A percentile compares a stretch with the other conserved stretches of the same genome.
phyloP scores from a whole-genome alignment of 805 yeast species.

The Pichia heedii region DNA sequence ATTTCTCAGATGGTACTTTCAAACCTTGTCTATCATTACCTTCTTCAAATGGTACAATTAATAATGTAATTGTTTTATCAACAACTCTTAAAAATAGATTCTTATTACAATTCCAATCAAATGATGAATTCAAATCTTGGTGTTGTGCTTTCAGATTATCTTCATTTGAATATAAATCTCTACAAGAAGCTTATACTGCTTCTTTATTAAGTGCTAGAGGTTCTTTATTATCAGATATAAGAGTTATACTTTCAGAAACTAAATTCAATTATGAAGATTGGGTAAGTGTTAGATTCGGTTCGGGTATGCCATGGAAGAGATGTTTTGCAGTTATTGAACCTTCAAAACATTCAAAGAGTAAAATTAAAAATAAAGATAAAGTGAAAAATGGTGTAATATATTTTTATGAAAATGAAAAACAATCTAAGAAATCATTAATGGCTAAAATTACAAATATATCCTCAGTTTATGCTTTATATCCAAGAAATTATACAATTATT shows the following conservation, averaged over 20 bases:
- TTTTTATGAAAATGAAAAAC: slow-evolving; percentile 79
- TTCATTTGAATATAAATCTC: slow-evolving; percentile 66
- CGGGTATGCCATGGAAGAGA: slow-evolving; percentile 97
- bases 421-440: slow-evolving; percentile 62
- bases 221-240: slow-evolving; percentile 74
- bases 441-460: slow-evolving; percentile 66
- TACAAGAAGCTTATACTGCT: slow-evolving; percentile 96
- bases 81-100: slow-evolving; percentile 88
- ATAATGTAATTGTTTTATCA: slow-evolving; percentile 77
- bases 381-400: slow-evolving; percentile 59
- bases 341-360: slow-evolving; percentile 39
- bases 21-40: slow-evolving; percentile 63
- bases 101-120: slow-evolving; percentile 66
- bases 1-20: slow-evolving; percentile 83
- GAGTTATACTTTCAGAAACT: slow-evolving; percentile 66
- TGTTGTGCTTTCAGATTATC: slow-evolving; percentile 74
- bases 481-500: slow-evolving; percentile 70
- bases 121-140: slow-evolving; percentile 65
- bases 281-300: slow-evolving; percentile 90
- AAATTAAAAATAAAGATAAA: too few relatives aligned
- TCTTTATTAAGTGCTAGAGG: slow-evolving; percentile 91
- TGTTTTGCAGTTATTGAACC: slow-evolving; percentile 88
- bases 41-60: slow-evolving; percentile 52
- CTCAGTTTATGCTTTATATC: slow-evolving; percentile 85
- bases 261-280: slow-evolving; percentile 86